Evolutionary conservation across 164 flowering plant species (phyloP), one percentile per base, ranked within the genome.

Genomic region (Stephania japonica): DNA sequence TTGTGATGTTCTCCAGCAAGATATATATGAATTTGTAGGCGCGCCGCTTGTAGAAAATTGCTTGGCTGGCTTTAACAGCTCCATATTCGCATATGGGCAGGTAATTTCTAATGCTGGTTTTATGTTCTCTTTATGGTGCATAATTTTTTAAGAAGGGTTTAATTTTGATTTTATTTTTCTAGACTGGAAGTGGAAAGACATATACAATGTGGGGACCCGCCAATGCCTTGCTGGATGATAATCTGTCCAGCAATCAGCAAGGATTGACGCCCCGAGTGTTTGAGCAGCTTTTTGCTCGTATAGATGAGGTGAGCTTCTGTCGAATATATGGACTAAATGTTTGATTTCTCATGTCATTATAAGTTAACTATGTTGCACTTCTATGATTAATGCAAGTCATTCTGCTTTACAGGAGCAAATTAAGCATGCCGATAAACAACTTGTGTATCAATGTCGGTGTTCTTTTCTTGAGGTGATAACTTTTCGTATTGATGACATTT

Each of bases 171-270:
- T 13, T 21, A 23, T 66, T 64, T 21, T 2, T 26, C 75, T 67
- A 93, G 99, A 95, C 99, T 25, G 98, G 99, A 18, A 96, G 98
- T 69, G 99, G 99, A 42, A 96, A 96, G 81, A 96, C 99, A 0
- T 95, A 88, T 68, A 96, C 99, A 0, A 93, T 96, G 86, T 93
- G 93, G 97, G 98, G 99, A 77, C 97, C 99, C 23, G 81, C 97
- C 77, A 90, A 90, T 70, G 94, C 93, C 67, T 85, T 93, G 86
- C 79, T 83, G 77, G 91, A 88, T 64, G 89, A 85, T n/a, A 82
- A 84, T 70, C 44, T 75, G 19, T 70, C 78, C 0, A 81, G 81
- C 67, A 84, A 84, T 67, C 87, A 88, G 70, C 91, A 87, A 75
- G 99, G 99, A 13, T 83, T 96, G 72, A 93, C 98, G 5, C 98